Evolutionary conservation across 108 stramenopile species (phyloP).

Genomic region (Conticribra weissflogii): DNA sequence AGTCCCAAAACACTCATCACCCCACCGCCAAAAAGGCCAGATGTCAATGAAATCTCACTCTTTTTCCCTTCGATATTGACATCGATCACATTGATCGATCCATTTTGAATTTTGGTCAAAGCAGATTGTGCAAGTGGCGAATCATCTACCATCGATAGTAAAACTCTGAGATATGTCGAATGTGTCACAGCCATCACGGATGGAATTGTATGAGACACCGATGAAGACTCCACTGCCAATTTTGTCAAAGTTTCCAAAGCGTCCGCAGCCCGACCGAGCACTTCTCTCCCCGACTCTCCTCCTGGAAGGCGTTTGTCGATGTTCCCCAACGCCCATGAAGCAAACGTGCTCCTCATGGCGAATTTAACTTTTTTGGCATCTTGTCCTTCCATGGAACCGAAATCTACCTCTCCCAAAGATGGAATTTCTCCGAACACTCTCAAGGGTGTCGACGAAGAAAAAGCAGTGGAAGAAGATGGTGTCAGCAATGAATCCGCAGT

Average conservation of each 20-base stretch:
- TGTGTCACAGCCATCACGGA: constrained; percentile 66
- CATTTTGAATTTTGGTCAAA: constrained; percentile 53
- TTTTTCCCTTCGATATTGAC: constrained; percentile 45
- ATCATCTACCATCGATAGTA: constrained; percentile 58
- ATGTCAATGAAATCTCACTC: constrained; percentile 30
- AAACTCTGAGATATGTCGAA: constrained; percentile 66
- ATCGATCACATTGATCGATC: constrained; percentile 75
- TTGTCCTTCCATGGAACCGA: constrained; percentile 71
- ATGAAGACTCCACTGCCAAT: constrained; percentile 26
- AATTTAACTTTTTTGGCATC: constrained; percentile 48
- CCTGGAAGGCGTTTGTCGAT: constrained; percentile 59
- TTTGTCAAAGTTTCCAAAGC: constrained; percentile 43
- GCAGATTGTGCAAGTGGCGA: constrained; percentile 63
- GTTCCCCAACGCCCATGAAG: constrained; percentile 64
- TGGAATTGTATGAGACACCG: background rate
- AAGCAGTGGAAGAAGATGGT: background rate
- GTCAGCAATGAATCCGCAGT: constrained; percentile 6
- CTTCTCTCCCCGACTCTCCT: constrained; percentile 77
- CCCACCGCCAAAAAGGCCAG: constrained; percentile 59
- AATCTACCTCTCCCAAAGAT: constrained; percentile 72
- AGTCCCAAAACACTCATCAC: constrained; percentile 33
- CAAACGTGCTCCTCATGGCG: constrained; percentile 63
- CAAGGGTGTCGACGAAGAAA: background rate
- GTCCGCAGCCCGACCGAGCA: constrained; percentile 31
- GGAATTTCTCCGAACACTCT: constrained; percentile 36